These are phyloP conservation scores for Helianthus annuus DNA, from an alignment of 129 eudicot genomes.

Conservation along the genomic window HanXRQr2.0-SUNRISE NC_035447.2:2369869-2370368, in stretches of 20 bases:
- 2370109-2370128: slow-evolving; percentile 76
- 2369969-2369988: slow-evolving; percentile 26
- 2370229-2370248: too few relatives aligned
- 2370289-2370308: too few relatives aligned
- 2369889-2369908: slow-evolving; percentile 82
- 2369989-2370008: slow-evolving; percentile 51
- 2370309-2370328: too few relatives aligned
- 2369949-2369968: not conserved
- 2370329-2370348: too few relatives aligned
- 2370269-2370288: too few relatives aligned
- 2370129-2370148: slow-evolving; percentile 46
- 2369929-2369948: slow-evolving; percentile 17
- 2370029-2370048: slow-evolving; percentile 80
- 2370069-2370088: slow-evolving; percentile 52
- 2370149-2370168: not conserved
- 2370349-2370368: too few relatives aligned
- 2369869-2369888: slow-evolving; percentile 82
- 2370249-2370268: too few relatives aligned
- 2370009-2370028: slow-evolving; percentile 84
- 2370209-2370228: too few relatives aligned
- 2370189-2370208: not conserved
- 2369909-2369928: slow-evolving; percentile 74
- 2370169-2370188: not conserved
- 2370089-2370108: slow-evolving; percentile 56
- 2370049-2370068: slow-evolving; percentile 66